Evolutionary conservation across 352 stramenopile species (phyloP), one percentile per base, ranked within the genome.

Genomic region (Globisporangium cylindrosporum): DNA sequence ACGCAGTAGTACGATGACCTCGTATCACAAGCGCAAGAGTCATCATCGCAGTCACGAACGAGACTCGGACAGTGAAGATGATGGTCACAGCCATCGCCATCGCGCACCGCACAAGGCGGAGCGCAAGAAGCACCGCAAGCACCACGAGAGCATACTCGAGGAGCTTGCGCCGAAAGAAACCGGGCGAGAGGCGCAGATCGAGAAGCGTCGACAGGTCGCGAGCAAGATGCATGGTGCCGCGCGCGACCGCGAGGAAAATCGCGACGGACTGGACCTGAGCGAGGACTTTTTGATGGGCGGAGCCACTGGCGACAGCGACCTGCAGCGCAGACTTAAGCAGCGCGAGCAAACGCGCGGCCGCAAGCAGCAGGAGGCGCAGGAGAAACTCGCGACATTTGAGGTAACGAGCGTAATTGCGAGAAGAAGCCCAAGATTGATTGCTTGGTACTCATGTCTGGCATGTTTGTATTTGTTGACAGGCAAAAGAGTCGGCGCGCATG

Each of bases 201-300:
- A 90, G 59, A 88, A 90, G 64, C 74, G 81, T 8, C 76, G 80
- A 0, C 71, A 90, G 62, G 10, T 81, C 9, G 73, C 54, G 1
- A 59, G 75, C 38, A 82, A 78, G 34, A 10, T 93, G 24, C 85
- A 93, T 41, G 85, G 81, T 22, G 80, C 85, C 3, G 85, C 85
- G 7, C 81, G 78, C 61, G 79, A 90, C 43, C 76, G 80, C 9
- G 85, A 93, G 32, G 80, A 79, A 29, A 74, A 79, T 27, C 80
- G 80, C 22, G 85, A 93, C 55, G 85, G 85, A 20, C 72, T 93
- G 22, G 77, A 90, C 63, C n/a, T 93, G 3, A 81, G 77, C 67
- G 82, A 93, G 14, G 78, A 76, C 4, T 91, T 93, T 60, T 64
- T 93, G 29, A 89, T 93, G 78, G 85, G 84, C 22, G 75, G 73